phyloP scores from a whole-genome alignment of 2,329 filamentous ascomycete species.

The Didymella pinodella region DNA sequence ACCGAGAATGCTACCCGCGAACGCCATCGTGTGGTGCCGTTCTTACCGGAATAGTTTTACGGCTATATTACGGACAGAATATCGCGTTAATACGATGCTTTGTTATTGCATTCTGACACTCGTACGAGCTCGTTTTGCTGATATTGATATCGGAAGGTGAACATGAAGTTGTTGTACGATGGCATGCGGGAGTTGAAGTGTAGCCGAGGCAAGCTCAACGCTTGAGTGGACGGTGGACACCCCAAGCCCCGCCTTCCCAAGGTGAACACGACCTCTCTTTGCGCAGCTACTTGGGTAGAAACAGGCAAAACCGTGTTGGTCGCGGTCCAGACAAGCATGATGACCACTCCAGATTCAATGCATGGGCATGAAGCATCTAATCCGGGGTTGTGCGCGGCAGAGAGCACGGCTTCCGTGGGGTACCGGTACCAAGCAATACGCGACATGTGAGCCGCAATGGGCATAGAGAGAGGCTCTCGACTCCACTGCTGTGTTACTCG shows the following conservation, averaged over 20 bases:
- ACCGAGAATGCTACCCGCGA: no score
- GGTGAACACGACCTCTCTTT: background rate
- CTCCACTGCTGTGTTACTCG: background rate
- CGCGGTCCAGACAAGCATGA: constrained; percentile 1
- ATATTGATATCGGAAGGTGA: background rate
- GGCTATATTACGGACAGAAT: background rate
- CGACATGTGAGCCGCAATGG: background rate
- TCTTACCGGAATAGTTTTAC: background rate
- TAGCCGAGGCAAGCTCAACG: background rate
- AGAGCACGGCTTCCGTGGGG: background rate
- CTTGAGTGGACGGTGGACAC: background rate
- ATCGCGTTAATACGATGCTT: background rate
- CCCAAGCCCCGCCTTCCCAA: background rate
- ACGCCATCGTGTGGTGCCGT: no score
- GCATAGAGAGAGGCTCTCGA: background rate
- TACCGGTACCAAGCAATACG: background rate
- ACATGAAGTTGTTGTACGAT: constrained; percentile 4
- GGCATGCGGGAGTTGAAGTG: background rate
- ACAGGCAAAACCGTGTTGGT: background rate
- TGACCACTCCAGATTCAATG: background rate
- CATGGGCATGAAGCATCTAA: background rate
- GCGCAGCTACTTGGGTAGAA: no score
- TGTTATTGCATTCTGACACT: background rate
- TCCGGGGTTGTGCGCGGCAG: background rate
- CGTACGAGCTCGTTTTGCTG: background rate